Base-by-base conservation (phyloP, 768 basidiomycete genomes). In the Austroboletus eburneus region DNA sequence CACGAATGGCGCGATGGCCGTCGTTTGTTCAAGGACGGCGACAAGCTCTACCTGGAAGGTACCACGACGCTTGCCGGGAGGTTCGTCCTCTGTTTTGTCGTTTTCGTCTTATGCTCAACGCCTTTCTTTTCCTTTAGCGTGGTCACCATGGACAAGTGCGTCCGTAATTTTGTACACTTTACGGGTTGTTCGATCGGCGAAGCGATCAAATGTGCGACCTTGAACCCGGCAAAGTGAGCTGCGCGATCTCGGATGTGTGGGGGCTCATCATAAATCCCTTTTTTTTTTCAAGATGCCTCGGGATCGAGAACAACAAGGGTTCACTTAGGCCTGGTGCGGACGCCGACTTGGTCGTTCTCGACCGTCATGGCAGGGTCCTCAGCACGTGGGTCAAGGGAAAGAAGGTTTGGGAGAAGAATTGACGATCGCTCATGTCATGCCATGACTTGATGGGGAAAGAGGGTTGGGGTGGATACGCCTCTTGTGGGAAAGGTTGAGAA, bases 31-130 rank as follows among this genome's bases (percentile, higher is more conserved):
- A 92, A 93, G 64, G 79, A 86, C 49, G 91, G 91, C 9, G 77
- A 84, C 51, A 83, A 76, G 60, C 77, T 95, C 30, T 88, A 83
- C 62, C 69, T 95, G 12, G 88, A 88, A 59, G 91, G 88, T 18
- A 93, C 91, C 2, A 75, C 81, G 49, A 94, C 91, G 2, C 80
- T 95, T 45, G 92, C 92, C 1, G 92, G 91, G 62, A 90, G 87
- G 88, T 87, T 40, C 43, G 75, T 35, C 43, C 22, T 34, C 21
- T 32, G 12, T 17, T 45, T 39, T 3, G 39, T 41, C 42, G 37
- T 32, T 32, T 32, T 7, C 30, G 13, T 32, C 30, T 7, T 9
- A 13, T 18, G 4, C 17, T 18, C 16, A 17, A 4, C 16, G 16
- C 4, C 2, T 18, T 35, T 4, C 3, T 17, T 13, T 6, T 17